phyloP scores from a whole-genome alignment of 2,329 filamentous ascomycete species.

The Ascochyta lentis region DNA sequence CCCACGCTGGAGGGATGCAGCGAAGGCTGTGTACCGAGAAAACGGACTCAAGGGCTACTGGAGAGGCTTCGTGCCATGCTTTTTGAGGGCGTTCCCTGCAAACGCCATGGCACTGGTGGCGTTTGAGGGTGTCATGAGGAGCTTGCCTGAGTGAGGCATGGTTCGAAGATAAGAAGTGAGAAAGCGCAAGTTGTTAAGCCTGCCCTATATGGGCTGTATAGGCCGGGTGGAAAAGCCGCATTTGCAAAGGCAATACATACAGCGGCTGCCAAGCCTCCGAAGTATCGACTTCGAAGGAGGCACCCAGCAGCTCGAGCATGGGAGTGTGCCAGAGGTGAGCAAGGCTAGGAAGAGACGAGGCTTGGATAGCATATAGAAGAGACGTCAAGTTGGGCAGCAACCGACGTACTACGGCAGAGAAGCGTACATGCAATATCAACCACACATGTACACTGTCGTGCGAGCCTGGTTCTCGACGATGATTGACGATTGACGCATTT shows the following conservation, averaged over 20 bases:
- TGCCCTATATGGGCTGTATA: background rate
- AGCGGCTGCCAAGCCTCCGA: constrained; percentile 6
- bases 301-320: background rate
- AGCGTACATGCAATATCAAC: background rate
- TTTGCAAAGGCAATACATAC: background rate
- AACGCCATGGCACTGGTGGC: constrained; percentile 93
- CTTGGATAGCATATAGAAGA: background rate
- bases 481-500: background rate
- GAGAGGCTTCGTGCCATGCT: constrained; percentile 91
- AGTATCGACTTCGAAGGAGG: background rate
- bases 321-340: constrained; percentile 3
- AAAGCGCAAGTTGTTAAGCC: background rate
- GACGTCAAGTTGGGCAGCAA: background rate
- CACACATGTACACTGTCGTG: background rate
- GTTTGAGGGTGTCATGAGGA: constrained; percentile 89
- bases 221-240: background rate
- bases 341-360: background rate
- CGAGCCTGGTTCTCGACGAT: background rate
- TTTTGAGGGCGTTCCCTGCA: constrained; percentile 90
- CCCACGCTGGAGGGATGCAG: constrained; percentile 79
- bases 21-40: constrained; percentile 76
- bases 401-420: background rate
- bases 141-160: constrained; percentile 38
- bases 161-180: background rate
- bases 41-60: constrained; percentile 82